phyloP scores from a whole-genome alignment of 176 grass and related monocot species.

The Lolium multiflorum region DNA sequence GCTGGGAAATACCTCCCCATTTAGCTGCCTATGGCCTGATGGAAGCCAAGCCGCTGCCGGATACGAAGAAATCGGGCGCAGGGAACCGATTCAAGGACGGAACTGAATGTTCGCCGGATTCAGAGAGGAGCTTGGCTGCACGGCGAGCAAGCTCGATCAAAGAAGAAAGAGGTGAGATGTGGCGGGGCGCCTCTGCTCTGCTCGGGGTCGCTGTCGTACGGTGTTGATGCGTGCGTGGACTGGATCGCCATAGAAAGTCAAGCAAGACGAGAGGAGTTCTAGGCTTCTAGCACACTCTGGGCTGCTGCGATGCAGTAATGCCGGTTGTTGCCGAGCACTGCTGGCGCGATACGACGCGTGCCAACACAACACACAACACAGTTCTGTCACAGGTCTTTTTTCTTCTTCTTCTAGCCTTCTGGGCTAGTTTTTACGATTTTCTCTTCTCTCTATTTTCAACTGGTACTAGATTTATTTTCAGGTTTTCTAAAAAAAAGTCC shows the following conservation, averaged over 20 bases:
- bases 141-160: not conserved
- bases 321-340: not conserved
- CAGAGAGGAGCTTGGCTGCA: not conserved
- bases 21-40: not conserved
- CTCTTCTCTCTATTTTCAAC: no score
- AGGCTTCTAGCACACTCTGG: not conserved
- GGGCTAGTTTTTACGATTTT: no score
- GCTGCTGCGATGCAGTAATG: not conserved
- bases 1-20: conserved; percentile 20
- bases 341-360: not conserved
- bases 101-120: not conserved
- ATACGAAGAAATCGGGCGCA: not conserved
- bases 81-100: not conserved
- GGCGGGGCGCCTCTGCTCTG: conserved; percentile 12
- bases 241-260: conserved; percentile 15
- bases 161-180: not conserved
- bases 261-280: not conserved
- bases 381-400: not conserved
- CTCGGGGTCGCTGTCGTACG: not conserved
- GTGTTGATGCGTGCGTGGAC: conserved; percentile 5
- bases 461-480: no score
- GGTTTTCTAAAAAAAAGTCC: no score
- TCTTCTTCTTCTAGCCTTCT: no score
- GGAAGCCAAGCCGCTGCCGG: not conserved
- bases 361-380: not conserved